Base-by-base conservation (phyloP, 2,329 filamentous ascomycete species). In the Neurospora sp. region DNA sequence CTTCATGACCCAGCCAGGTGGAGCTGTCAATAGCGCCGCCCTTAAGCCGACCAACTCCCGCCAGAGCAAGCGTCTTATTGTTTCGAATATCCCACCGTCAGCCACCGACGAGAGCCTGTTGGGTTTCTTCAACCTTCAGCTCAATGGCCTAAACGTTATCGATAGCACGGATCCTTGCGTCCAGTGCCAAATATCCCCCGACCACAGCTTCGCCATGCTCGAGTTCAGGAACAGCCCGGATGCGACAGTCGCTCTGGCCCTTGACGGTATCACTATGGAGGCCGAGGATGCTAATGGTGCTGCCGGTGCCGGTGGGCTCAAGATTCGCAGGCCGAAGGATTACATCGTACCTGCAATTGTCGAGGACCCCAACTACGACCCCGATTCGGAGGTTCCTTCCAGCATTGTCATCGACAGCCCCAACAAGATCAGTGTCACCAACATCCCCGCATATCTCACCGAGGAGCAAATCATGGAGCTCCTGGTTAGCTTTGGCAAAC, bases 71-170 rank as follows among this genome's bases (percentile, higher is more conserved):
- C 92, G 96, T 74, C 87, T 99, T 33, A 88, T 99, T 74, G 88
- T 94, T 38, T 90, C 93, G 81, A 97, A 97, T 78, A 81, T 99
- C 15, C 91, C 95, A 2, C 77, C 86, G 1, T 86, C 84, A 33
- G 86, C 87, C n/a, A 92, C 88, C 15, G 92, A 97, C 71, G 94
- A 97, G 68, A 83, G 82, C 72, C 79, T 99, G 52, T 82, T 91
- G 71, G 86, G 89, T 28, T 99, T 97, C 82, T 97, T 99, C 86
- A 99, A 99, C 77, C 85, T 97, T 33, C 94, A 98, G 79, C 87
- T 99, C 68, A 98, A 99, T 76, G 93, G 94, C n/a, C 83, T 99
- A 66, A 99, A 99, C 76, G 91, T 97, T 41, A 88, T 97, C 68
- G 89, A 93, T 74, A 89, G 88, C 73, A 86, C 87, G 66, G 94